Base-by-base conservation (phyloP, 169 alveolate genomes). In the Ichthyophthirius multifiliis region DNA sequence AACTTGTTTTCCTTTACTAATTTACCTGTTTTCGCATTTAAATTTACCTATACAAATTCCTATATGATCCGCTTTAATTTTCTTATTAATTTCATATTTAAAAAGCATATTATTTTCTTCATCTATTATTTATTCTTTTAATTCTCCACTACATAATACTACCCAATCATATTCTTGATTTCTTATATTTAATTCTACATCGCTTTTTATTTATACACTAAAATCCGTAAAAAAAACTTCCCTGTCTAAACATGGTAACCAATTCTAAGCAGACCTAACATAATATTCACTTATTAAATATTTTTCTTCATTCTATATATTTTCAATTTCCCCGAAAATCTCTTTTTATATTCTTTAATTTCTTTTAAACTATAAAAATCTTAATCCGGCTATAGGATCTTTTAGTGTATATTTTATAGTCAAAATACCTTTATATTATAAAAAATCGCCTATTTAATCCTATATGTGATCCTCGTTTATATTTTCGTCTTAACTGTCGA, bases 51-150 rank as follows among this genome's bases (percentile, higher is more conserved):
- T 20, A 10, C 71, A 55, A 27, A 55, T 55, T 27, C 71, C 71
- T 15, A 55, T 55, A 27, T 55, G 71, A 55, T 55, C 71, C 10
- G 71, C 18, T 27, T 55, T 55, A 55, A 55, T 55, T 55, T 55
- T 55, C 43, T 55, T 55, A 13, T 55, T 4, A 0, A 55, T 55
- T 55, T 34, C 23, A 7, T 55, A 55, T 27, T 55, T 55, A 27
- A 55, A 55, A 18, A 55, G 43, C 34, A 55, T 55, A 10, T 55
- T 55, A 5, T 39, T 39, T 27, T 55, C 13, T 20, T 55, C 71
- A 27, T 55, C 71, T 3, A 55, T 23, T 20, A 55, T 5, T 55
- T 55, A 55, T 16, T 55, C 71, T 39, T 55, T 55, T 55, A 55
- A 55, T 27, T 55, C 71, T 55, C 71, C 71, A 27, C 43, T 27